These are phyloP conservation scores for Solanum virginianum DNA, from an alignment of 257 asterid genomes.

Conservation along the genomic window DNA sequence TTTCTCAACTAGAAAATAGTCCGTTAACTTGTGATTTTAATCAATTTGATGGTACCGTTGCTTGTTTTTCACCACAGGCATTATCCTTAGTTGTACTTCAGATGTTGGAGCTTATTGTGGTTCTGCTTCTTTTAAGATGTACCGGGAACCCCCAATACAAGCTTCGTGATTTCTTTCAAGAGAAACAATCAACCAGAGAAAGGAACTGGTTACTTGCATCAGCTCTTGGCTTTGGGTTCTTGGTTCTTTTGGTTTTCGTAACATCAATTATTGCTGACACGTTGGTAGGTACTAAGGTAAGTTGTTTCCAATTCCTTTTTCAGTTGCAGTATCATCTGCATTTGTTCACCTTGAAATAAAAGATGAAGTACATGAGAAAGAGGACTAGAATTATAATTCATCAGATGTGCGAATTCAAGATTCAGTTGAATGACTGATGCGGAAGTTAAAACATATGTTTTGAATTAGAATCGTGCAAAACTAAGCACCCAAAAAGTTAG, in stretches of 20 bases:
- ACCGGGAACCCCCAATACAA: conserved; percentile 41
- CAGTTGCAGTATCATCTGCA: background rate
- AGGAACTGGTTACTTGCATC: conserved; percentile 64
- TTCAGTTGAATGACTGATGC: background rate
- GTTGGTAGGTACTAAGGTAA: conserved; percentile 45
- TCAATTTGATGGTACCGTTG: background rate
- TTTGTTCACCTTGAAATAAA: background rate
- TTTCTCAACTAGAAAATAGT: background rate
- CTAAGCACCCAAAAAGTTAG: background rate
- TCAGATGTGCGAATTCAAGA: background rate
- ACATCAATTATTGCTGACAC: conserved; percentile 43
- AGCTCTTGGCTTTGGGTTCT: conserved; percentile 39
- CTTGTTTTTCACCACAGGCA: conserved; percentile 30
- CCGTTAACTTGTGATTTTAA: background rate
- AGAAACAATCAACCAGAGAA: conserved; percentile 15
- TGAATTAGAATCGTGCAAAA: background rate
- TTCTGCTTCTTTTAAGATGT: conserved; percentile 40
- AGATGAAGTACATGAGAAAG: background rate
- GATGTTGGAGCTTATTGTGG: conserved; percentile 44
- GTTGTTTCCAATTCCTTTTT: background rate
- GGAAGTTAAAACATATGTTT: background rate
- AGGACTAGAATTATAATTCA: background rate
- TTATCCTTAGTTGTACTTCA: conserved; percentile 41
- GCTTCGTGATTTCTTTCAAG: conserved; percentile 38
- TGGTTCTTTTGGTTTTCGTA: conserved; percentile 38